phyloP scores from a whole-genome alignment of 495 filamentous ascomycete species.

The Podospora appendiculata region DNA sequence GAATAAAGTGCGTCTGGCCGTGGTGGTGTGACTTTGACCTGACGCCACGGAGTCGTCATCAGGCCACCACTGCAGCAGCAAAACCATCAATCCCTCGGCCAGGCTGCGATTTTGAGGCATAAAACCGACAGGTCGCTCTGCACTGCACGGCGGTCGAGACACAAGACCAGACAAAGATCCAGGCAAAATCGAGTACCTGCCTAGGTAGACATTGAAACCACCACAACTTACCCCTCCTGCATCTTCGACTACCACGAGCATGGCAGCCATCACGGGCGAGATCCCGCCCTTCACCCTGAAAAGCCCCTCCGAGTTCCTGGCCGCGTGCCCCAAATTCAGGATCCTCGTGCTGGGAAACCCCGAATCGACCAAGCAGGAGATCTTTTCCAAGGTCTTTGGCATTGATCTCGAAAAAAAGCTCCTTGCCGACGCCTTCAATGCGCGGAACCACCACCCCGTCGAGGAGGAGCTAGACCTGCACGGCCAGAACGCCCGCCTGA shows the following conservation, averaged over 20 bases:
- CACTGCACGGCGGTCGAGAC: no score
- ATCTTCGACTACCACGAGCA: no score
- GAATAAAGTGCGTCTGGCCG: no score
- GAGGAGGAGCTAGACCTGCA: conserved; percentile 13
- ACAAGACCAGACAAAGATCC: background rate
- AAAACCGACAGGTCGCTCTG: no score
- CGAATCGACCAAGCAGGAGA: conserved; percentile 22
- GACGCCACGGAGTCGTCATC: conserved; percentile 9
- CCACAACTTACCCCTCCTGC: no score
- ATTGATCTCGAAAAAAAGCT: conserved; percentile 19
- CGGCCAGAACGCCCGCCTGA: conserved; percentile 16
- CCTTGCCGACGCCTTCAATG: conserved; percentile 11
- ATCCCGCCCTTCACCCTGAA: no score
- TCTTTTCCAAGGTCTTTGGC: conserved; percentile 20
- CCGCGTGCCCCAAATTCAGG: conserved; percentile 18
- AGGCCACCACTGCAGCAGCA: conserved; percentile 3
- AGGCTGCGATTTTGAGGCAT: no score
- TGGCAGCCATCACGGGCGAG: no score
- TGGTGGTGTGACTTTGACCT: conserved; percentile 8
- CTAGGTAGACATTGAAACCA: no score
- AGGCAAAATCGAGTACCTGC: background rate
- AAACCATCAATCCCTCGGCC: background rate
- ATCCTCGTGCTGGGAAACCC: conserved; percentile 21
- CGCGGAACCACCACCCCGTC: conserved; percentile 12
- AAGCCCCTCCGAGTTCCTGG: conserved; percentile 7